phyloP scores from a whole-genome alignment of 2,329 filamentous ascomycete species.

The Hypoxylon sp. region DNA sequence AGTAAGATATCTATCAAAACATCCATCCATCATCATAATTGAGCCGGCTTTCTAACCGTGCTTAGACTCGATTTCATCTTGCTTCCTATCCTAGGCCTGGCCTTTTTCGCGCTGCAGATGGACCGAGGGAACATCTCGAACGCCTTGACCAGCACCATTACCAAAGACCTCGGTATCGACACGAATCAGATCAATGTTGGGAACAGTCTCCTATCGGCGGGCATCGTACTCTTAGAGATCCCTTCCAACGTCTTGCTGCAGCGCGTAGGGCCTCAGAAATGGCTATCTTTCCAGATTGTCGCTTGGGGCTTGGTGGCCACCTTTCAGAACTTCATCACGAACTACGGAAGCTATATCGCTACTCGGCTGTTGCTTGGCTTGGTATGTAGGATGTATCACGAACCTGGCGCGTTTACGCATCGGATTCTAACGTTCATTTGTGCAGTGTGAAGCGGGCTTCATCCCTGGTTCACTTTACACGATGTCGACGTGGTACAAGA shows the following conservation, averaged over 20 bases:
- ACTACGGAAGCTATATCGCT: slow-evolving; percentile 59
- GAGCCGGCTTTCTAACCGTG: slow-evolving; percentile 8
- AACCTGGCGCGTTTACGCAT: neutral
- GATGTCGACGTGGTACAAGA: slow-evolving; percentile 64
- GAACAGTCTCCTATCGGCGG: slow-evolving; percentile 49
- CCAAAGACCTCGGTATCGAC: slow-evolving; percentile 47
- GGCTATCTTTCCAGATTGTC: slow-evolving; percentile 51
- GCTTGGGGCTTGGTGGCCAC: slow-evolving; percentile 52
- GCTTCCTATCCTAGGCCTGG: slow-evolving; percentile 50
- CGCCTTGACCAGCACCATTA: slow-evolving; percentile 51
- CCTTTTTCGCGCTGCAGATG: slow-evolving; percentile 52
- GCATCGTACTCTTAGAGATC: slow-evolving; percentile 52
- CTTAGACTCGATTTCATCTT: slow-evolving; percentile 49
- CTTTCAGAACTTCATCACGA: slow-evolving; percentile 53
- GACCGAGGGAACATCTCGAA: slow-evolving; percentile 53
- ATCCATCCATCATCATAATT: too few species aligned
- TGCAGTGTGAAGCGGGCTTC: slow-evolving; percentile 61
- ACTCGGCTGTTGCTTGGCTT: slow-evolving; percentile 60
- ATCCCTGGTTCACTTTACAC: slow-evolving; percentile 66
- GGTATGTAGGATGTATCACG: slow-evolving; percentile 10
- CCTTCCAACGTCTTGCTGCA: slow-evolving; percentile 52
- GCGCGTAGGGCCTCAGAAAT: slow-evolving; percentile 49
- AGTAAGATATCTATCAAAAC: slow-evolving; percentile 40
- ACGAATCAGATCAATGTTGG: slow-evolving; percentile 51
- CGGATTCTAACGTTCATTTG: slow-evolving; percentile 13